phyloP scores from a whole-genome alignment of 805 yeast genomes.

The Starmerella bombi region DNA sequence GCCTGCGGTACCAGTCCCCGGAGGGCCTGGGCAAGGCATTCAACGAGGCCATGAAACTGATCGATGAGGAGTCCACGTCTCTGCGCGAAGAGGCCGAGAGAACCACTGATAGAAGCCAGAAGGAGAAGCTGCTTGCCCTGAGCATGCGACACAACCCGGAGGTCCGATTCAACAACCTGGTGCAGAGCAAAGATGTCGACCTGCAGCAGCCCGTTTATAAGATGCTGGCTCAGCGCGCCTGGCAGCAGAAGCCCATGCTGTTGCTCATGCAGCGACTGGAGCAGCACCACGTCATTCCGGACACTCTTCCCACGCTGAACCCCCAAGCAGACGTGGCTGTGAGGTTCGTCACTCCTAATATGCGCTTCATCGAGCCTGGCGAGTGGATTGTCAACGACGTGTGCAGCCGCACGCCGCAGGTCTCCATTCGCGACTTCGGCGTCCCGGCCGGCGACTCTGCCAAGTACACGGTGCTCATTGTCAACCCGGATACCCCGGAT shows the following conservation, averaged over 20 bases:
- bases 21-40: constrained; percentile 58
- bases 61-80: constrained; percentile 39
- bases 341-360: constrained; percentile 32
- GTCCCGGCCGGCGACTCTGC: constrained; percentile 27
- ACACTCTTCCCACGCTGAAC: constrained; percentile 76
- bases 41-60: constrained; percentile 47
- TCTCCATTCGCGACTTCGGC: constrained; percentile 64
- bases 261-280: constrained; percentile 85
- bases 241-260: constrained; percentile 64
- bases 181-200: constrained; percentile 38
- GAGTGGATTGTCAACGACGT: constrained; percentile 55
- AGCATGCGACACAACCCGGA: constrained; percentile 78
- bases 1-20: constrained; percentile 49
- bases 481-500: constrained; percentile 88
- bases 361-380: constrained; percentile 70
- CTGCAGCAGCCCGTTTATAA: constrained; percentile 70
- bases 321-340: constrained; percentile 67
- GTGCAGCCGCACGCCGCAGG: constrained; percentile 62
- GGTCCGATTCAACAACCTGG: constrained; percentile 51
- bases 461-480: constrained; percentile 65
- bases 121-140: constrained; percentile 32
- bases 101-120: constrained; percentile 16
- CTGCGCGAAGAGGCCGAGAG: constrained; percentile 31
- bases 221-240: constrained; percentile 47
- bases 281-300: constrained; percentile 74